Base-by-base conservation (phyloP, 257 asterid species). In the Solanum corneliomulleri region DNA sequence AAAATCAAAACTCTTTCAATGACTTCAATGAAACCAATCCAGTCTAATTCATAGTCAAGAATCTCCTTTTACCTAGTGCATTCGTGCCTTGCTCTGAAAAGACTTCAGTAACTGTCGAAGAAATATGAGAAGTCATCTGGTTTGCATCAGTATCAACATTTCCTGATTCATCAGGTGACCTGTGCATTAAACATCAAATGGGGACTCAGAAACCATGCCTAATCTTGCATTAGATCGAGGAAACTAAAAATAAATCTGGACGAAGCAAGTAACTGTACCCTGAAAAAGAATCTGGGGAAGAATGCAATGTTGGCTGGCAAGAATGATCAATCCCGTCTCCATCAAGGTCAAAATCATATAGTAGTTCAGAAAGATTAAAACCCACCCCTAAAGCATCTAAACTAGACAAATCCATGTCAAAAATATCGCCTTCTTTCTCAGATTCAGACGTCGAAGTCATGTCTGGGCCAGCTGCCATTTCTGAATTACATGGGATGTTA, bases 401-500 rank as follows among this genome's bases (percentile, higher is more conserved):
- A 91, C 86, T 90, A 3, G 95, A 82, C 62, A 96, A 92, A 89
- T 96, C 98, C 89, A 95, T 89, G 90, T 92, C 98, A 90, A 94
- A 93, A 83, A 92, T 72, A 81, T 95, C 95, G 18, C 88, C 91
- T 49, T 92, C 98, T 86, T 85, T 88, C 86, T 92, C 96, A 82
- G 97, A 94, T 85, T 92, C 98, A 82, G 98, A 92, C 47, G 94
- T 89, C 6, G 94, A 90, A 78, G 86, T 89, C 84, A 91, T 91
- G 85, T 92, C 95, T 27, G 91, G 86, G 13, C 89, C 85, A 74
- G 88, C 93, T 87, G 70, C 62, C 69, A 89, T 88, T 89, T 93
- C 95, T 35, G 93, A 82, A 74, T 90, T 88, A 76, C 86, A 68
- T 27, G 94, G 94, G 88, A 88, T 88, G 56, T 49, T 52, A 81